Percentiles rank a stretch among this genome's conserved stretches.
Conservation (phyloP, 805 yeast species). For the Ogataea nakhonphanomensis region DNA sequence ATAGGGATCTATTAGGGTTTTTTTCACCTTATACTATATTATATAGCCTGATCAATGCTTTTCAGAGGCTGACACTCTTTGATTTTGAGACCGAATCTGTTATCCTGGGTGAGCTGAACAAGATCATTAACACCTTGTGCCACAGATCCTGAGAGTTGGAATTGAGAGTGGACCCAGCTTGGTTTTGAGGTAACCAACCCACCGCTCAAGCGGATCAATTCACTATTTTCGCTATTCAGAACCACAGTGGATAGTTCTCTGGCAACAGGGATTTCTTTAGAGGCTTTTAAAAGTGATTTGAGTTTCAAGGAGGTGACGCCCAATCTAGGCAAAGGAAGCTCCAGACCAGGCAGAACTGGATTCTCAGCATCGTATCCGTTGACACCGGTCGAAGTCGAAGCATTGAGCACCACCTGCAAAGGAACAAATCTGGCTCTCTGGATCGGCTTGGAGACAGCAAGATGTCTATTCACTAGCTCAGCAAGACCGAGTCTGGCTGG, state of each 20-base stretch:
- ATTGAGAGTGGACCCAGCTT: conserved; percentile 83
- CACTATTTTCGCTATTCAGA: conserved; percentile 44
- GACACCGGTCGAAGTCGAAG: conserved; percentile 64
- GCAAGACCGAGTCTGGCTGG: conserved; percentile 69
- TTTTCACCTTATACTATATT: background rate
- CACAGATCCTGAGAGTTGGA: conserved; percentile 51
- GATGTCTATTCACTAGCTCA: conserved; percentile 76
- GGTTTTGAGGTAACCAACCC: conserved; percentile 68
- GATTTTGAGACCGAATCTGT: conserved; percentile 63
- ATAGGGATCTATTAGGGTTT: background rate
- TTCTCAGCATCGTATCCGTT: conserved; percentile 64
- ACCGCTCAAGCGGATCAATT: conserved; percentile 77
- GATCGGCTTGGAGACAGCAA: conserved; percentile 71
- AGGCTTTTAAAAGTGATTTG: conserved; percentile 55
- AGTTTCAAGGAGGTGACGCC: conserved; percentile 69
- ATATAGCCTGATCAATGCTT: conserved; percentile 1
- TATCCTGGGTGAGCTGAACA: conserved; percentile 58
- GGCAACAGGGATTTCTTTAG: conserved; percentile 57
- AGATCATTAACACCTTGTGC: conserved; percentile 49
- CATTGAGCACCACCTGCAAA: conserved; percentile 56
- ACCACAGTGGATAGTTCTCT: conserved; percentile 79
- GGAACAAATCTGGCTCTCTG: conserved; percentile 73
- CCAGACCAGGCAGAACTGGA: conserved; percentile 67
- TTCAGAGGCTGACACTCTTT: conserved; percentile 62
- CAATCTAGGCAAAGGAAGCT: conserved; percentile 69